Evolutionary conservation across 208 protist genomes (phyloP).

Genomic region (Borovskyia barvae): DNA sequence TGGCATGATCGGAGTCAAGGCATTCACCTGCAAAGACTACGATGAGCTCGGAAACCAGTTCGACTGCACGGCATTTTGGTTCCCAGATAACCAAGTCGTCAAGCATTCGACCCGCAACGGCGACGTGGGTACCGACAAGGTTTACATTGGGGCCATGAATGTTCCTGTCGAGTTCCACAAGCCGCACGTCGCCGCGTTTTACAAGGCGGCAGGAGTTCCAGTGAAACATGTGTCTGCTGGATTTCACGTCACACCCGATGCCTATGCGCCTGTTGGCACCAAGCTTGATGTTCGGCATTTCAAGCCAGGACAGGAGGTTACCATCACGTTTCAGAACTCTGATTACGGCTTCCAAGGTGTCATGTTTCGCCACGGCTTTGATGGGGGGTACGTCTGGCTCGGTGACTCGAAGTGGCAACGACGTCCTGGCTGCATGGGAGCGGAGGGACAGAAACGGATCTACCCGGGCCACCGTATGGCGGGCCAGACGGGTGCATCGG

Average conservation of each 20-base stretch:
- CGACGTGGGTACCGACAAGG: slow-evolving; percentile 80
- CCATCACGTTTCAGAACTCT: slow-evolving; percentile 89
- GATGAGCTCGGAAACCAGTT: slow-evolving; percentile 93
- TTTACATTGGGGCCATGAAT: slow-evolving; percentile 91
- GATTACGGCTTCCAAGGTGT: slow-evolving; percentile 93
- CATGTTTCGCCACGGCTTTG: slow-evolving; percentile 92
- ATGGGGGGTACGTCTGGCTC: slow-evolving; percentile 91
- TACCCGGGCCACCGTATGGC: slow-evolving; percentile 91
- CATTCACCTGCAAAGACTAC: slow-evolving; percentile 91
- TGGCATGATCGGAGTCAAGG: slow-evolving; percentile 91
- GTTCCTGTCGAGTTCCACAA: slow-evolving; percentile 91
- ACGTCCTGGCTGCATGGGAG: slow-evolving; percentile 86
- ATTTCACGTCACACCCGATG: slow-evolving; percentile 88
- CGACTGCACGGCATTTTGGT: slow-evolving; percentile 92
- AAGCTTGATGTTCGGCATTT: slow-evolving; percentile 93
- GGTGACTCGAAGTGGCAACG: slow-evolving; percentile 93
- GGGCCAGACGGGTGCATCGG: slow-evolving; percentile 87
- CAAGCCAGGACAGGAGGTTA: slow-evolving; percentile 92
- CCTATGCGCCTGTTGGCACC: slow-evolving; percentile 90
- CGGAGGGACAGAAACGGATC: slow-evolving; percentile 89
- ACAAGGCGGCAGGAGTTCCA: slow-evolving; percentile 87
- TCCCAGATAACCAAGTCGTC: slow-evolving; percentile 92
- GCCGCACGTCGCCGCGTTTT: slow-evolving; percentile 86
- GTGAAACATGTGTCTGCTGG: slow-evolving; percentile 88
- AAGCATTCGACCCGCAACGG: slow-evolving; percentile 77